Percentiles rank a stretch among this genome's conserved stretches.
These are phyloP conservation scores for Fomitopsis schrenkii DNA, from an alignment of 1,284 basidiomycete species.

Conservation along the genomic window DNA sequence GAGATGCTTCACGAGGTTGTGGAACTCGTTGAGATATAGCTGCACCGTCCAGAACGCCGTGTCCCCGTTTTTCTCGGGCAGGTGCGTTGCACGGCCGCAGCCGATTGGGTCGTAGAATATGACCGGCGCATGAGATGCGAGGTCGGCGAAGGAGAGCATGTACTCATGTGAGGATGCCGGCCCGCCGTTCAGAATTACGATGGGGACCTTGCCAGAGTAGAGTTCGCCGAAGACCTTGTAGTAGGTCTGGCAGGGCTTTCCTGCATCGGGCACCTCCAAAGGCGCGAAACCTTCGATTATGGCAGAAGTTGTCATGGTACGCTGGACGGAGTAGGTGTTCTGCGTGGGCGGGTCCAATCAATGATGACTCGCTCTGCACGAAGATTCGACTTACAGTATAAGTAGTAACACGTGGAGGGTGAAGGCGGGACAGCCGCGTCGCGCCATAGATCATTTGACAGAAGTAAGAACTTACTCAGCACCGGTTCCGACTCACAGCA, in stretches of 20 bases:
- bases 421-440: no score
- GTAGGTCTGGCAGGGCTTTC: conserved; percentile 22
- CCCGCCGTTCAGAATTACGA: conserved; percentile 39
- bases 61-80: conserved; percentile 29
- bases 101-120: conserved; percentile 51
- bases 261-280: conserved; percentile 17
- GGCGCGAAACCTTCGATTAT: background rate
- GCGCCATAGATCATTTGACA: no score
- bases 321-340: background rate
- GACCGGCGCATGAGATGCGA: conserved; percentile 33
- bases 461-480: background rate
- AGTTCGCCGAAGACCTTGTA: conserved; percentile 26
- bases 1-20: conserved; percentile 37
- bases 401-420: no score
- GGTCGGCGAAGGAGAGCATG: conserved; percentile 32
- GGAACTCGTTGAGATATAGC: conserved; percentile 46
- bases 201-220: conserved; percentile 25
- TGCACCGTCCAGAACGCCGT: conserved; percentile 41
- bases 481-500: no score
- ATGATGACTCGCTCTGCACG: no score
- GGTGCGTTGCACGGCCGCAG: conserved; percentile 39
- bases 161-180: conserved; percentile 41
- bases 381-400: no score
- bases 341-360: no score
- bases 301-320: background rate